Evolutionary conservation across 164 flowering plant species (phyloP).

Genomic region (Santalum album): DNA sequence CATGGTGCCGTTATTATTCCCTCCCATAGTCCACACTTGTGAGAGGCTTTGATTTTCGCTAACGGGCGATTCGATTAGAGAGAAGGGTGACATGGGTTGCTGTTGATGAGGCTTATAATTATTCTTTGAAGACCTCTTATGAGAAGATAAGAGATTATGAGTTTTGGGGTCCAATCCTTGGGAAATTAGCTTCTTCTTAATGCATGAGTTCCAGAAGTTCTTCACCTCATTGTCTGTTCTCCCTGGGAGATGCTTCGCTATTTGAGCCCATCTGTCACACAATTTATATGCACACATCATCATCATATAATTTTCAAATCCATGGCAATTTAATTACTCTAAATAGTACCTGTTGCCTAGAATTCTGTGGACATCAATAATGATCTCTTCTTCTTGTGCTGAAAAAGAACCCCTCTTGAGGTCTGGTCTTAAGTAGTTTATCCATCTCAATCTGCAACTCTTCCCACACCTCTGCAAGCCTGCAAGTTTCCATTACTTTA

Average conservation of each 20-base stretch:
- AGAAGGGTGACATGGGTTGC: slow-evolving; percentile 6
- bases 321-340: background rate
- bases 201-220: slow-evolving; percentile 68
- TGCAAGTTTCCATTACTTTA: too few species aligned
- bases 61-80: background rate
- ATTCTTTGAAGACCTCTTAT: background rate
- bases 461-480: slow-evolving; percentile 44
- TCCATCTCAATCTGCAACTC: slow-evolving; percentile 44
- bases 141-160: slow-evolving; percentile 36
- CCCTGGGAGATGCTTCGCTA: slow-evolving; percentile 62
- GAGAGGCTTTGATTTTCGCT: background rate
- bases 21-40: too few species aligned
- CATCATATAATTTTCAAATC: background rate
- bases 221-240: slow-evolving; percentile 68
- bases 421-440: slow-evolving; percentile 39
- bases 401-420: slow-evolving; percentile 38
- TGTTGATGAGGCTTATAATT: slow-evolving; percentile 2
- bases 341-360: slow-evolving; percentile 32
- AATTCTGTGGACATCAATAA: slow-evolving; percentile 36
- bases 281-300: background rate
- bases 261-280: slow-evolving; percentile 51
- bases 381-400: slow-evolving; percentile 29
- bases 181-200: slow-evolving; percentile 55
- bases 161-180: slow-evolving; percentile 65
- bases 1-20: too few species aligned